Base-by-base conservation (phyloP, 1,139 yeast genomes). In the Hansenula lynferdii region DNA sequence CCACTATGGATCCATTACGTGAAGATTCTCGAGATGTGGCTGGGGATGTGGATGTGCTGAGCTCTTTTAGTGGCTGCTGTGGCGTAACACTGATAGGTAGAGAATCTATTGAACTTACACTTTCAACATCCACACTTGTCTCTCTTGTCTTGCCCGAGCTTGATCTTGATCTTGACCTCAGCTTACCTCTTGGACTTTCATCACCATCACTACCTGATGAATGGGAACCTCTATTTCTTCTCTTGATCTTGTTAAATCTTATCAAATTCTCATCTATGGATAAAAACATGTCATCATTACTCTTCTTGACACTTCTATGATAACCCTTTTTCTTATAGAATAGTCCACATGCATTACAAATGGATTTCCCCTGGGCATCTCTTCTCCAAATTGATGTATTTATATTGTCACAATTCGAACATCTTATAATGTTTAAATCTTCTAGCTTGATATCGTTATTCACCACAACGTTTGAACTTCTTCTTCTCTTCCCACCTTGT, bases 241-340 rank as follows among this genome's bases (percentile, higher is more conserved):
- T 44, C 35, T 46, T 47, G 12, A 50, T 43, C 34, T 40, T 41
- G 37, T 49, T 48, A 38, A 44, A 44, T 19, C 48, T 39, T n/a
- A 48, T 43, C 18, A 49, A 29, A 26, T 41, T 44, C 19, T 45
- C 39, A 31, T 48, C 48, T 16, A 50, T 35, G 43, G 11, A 50
- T 29, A 36, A 43, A 42, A 17, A 48, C 43, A 15, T 40, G 7
- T 39, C 34, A 9, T 24, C 39, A 27, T 32, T 38, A 24, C 1
- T 28, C 25, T 6, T 33, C 39, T 27, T 42, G 28, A 28, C 26
- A 17, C 16, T 37, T 34, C 34, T 36, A 15, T 39, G 39, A 20
- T 27, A 17, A 9, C 39, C 42, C 12, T 38, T 42, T 25, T 42
- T 42, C 29, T 39, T 43, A 18, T 19, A 43, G 21, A 35, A 43